Percentiles rank a stretch among this genome's conserved stretches.
Conservation (phyloP, 345 rosid genomes). For the Arabis hirsuta region DNA sequence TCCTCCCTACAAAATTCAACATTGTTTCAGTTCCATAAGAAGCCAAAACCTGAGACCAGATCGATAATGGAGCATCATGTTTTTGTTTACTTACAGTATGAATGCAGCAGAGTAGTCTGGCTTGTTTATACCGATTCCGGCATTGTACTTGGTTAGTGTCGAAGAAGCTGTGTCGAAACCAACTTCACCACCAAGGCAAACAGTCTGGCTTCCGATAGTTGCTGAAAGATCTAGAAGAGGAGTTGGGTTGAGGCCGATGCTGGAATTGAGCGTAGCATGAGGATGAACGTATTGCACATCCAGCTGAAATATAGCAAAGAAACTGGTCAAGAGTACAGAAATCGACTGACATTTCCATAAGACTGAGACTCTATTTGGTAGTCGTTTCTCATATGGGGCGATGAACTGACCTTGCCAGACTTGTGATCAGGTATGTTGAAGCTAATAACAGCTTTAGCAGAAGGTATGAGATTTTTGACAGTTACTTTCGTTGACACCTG, state of each 20-base stretch:
- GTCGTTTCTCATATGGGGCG: conserved; percentile 1
- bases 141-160: conserved; percentile 66
- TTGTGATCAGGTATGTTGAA: conserved; percentile 83
- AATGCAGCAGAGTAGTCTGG: conserved; percentile 70
- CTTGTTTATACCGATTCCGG: conserved; percentile 67
- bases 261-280: conserved; percentile 68
- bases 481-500: conserved; percentile 78
- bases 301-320: conserved; percentile 52
- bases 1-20: conserved; percentile 52
- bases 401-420: conserved; percentile 88
- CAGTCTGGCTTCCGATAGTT: conserved; percentile 65
- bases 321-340: background rate
- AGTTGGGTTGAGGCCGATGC: conserved; percentile 79
- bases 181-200: conserved; percentile 75
- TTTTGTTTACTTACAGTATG: conserved; percentile 60
- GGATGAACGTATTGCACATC: conserved; percentile 81
- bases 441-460: conserved; percentile 64
- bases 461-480: conserved; percentile 59
- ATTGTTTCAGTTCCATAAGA: background rate
- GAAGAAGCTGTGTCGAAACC: conserved; percentile 81
- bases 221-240: conserved; percentile 79
- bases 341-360: background rate
- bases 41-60: background rate
- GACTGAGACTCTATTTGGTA: background rate
- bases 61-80: background rate